A percentile compares a stretch with the other conserved stretches of the same genome.
These are phyloP conservation scores for Neopestalotiopsis clavispora DNA, from an alignment of 2,329 filamentous ascomycete genomes.

Conservation along the genomic window DNA sequence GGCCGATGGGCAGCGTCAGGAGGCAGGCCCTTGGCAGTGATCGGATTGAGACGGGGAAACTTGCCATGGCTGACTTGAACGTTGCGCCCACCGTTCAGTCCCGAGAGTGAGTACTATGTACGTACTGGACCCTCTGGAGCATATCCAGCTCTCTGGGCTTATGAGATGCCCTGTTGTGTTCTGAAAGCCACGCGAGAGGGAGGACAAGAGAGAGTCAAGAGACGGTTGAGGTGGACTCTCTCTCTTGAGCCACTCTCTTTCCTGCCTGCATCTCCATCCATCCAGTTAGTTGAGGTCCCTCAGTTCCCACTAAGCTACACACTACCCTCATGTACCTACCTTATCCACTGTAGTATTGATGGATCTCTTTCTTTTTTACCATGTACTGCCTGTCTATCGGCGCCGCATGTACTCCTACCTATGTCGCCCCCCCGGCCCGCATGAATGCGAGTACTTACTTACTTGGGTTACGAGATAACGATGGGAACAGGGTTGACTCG, in stretches of 20 bases:
- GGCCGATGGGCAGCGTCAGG: neutral
- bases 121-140: neutral
- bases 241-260: neutral
- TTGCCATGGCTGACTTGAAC: neutral
- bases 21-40: neutral
- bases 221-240: neutral
- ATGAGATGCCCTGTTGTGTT: neutral
- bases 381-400: neutral
- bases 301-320: too few relatives aligned
- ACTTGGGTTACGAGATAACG: constrained; percentile 15
- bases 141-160: neutral
- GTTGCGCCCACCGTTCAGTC: neutral
- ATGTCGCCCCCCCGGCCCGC: neutral
- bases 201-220: neutral
- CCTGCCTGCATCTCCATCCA: neutral
- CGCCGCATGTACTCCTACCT: neutral
- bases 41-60: neutral
- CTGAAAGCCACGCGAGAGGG: neutral
- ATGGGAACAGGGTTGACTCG: constrained; percentile 17
- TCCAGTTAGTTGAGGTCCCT: neutral
- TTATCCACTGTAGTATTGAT: neutral
- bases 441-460: constrained; percentile 3
- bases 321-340: neutral
- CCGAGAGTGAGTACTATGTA: too few relatives aligned
- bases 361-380: neutral